Evolutionary conservation across 2,329 filamentous ascomycete species (phyloP).

Genomic region (Diaporthe humulicola): DNA sequence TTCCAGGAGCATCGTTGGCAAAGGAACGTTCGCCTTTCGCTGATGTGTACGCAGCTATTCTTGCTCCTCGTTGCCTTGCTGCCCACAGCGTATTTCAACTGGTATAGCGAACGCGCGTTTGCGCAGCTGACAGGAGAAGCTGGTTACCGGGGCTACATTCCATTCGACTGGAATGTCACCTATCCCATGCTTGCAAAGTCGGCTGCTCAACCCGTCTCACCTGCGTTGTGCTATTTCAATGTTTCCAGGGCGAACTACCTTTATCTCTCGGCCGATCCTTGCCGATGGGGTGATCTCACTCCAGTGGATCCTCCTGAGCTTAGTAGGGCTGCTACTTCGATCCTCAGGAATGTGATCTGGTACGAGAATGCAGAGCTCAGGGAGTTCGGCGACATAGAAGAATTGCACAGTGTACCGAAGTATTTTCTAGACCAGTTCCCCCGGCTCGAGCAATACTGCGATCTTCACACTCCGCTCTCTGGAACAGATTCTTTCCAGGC

Average conservation of each 20-base stretch:
- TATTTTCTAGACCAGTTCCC: neutral
- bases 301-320: neutral
- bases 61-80: neutral
- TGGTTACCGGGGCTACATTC: neutral
- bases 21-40: neutral
- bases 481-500: neutral
- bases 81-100: constrained; percentile 3
- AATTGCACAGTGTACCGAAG: neutral
- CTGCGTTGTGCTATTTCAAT: neutral
- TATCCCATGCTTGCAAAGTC: neutral
- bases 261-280: constrained; percentile 1
- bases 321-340: neutral
- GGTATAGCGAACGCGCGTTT: neutral
- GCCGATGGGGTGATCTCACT: neutral
- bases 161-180: neutral
- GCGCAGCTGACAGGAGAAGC: neutral
- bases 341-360: neutral
- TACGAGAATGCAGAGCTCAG: neutral
- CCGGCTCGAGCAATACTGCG: neutral
- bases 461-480: neutral
- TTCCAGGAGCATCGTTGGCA: neutral
- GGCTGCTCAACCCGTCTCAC: constrained; percentile 10
- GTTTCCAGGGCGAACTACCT: neutral
- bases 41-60: neutral
- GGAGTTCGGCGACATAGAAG: neutral